Base-by-base conservation (phyloP, 208 protist species). In the Trypanosoma rangeli region DNA sequence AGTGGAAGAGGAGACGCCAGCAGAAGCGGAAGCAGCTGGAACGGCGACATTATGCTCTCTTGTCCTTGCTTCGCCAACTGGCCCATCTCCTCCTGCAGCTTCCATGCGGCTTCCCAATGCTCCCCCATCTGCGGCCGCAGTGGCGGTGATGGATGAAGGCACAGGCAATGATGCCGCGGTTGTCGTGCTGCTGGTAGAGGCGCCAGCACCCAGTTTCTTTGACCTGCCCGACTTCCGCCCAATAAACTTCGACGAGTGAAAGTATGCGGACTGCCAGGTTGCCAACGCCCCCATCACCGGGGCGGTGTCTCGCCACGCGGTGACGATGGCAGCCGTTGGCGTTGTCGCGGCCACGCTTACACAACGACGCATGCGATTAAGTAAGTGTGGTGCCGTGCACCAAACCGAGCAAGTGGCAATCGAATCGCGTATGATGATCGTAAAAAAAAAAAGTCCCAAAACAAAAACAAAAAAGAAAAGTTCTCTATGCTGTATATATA, bases 161-260 rank as follows among this genome's bases (percentile, higher is more conserved):
- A 24, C 5, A 0, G 53, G 12, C 13, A 9, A 46, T 46, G 31
- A 44, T 22, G 20, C 9, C 22, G 8, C 16, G 0, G 1, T 28
- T 44, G 20, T n/a, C 18, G 24, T 33, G 16, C 13, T 13, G 10
- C 48, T 37, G 26, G 24, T 31, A 5, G 44, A 44, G 15, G 33
- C 18, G 31, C 15, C 35, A 33, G 22, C 59, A 46, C 29, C 18
- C 10, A 24, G 18, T 55, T 73, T 73, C 60, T 73, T 73, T 18
- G 20, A 28, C 1, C 44, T 59, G 31, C 52, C 52, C 18, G 29
- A 37, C 46, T 54, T 73, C n/a, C 60, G 24, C 22, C 68, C 68
- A 35, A 67, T 22, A 37, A 73, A 61, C 60, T 54, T 67, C 49
- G 58, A 72, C 60, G 58, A 67, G 37, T 67, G n/a, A 22, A 65